phyloP scores from a whole-genome alignment of 2,329 filamentous ascomycete genomes.

The Penicillium freii region DNA sequence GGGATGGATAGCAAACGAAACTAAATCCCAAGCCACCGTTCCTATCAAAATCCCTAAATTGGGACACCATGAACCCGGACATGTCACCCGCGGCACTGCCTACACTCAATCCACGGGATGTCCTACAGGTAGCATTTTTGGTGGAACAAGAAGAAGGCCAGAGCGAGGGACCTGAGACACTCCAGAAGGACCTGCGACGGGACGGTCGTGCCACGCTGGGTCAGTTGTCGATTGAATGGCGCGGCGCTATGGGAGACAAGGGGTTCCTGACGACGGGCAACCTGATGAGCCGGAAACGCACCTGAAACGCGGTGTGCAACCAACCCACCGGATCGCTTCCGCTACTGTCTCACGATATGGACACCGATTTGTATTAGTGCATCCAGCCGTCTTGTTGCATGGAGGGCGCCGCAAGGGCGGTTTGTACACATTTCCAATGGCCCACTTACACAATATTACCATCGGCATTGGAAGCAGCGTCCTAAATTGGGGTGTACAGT shows the following conservation, averaged over 20 bases:
- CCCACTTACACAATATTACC: constrained; percentile 1
- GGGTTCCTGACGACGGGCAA: constrained; percentile 86
- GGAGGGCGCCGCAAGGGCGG: constrained; percentile 7
- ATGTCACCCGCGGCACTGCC: constrained; percentile 37
- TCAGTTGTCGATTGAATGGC: constrained; percentile 82
- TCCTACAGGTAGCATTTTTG: constrained; percentile 64
- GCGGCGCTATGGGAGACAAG: constrained; percentile 82
- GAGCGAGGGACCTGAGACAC: constrained; percentile 52
- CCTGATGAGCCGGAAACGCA: constrained; percentile 52
- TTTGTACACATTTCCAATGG: background rate
- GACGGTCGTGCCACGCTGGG: constrained; percentile 66
- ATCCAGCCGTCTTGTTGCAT: constrained; percentile 19
- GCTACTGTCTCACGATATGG: constrained; percentile 10
- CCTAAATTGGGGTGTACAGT: background rate
- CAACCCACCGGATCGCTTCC: constrained; percentile 1
- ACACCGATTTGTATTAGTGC: constrained; percentile 11
- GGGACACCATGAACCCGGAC: constrained; percentile 47
- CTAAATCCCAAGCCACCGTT: constrained; percentile 55
- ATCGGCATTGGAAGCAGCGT: background rate
- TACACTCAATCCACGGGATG: constrained; percentile 60
- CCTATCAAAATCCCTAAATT: constrained; percentile 54
- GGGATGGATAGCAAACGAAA: constrained; percentile 42
- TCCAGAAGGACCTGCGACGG: constrained; percentile 49
- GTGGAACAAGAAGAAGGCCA: constrained; percentile 54
- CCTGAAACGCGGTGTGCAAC: constrained; percentile 24